Evolutionary conservation across 2,329 filamentous ascomycete genomes (phyloP).

Genomic region (Dactylonectria macrodidyma): DNA sequence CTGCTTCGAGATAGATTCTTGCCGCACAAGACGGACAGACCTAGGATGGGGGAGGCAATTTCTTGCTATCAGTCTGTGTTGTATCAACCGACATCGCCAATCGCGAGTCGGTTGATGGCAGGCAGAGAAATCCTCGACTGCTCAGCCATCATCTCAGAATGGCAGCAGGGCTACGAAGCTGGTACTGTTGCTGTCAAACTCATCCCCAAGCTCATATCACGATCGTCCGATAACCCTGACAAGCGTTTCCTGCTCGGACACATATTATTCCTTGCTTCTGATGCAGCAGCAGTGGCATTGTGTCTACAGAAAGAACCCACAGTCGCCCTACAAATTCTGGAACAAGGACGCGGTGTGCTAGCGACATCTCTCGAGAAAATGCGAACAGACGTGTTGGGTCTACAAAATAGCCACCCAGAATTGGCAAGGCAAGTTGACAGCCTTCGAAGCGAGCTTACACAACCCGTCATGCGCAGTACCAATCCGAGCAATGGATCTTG

Average conservation of each 20-base stretch:
- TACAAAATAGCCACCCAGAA: slow-evolving; percentile 1
- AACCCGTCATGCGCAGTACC: background rate
- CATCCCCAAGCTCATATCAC: background rate
- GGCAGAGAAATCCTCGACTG: background rate
- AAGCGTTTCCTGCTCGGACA: slow-evolving; percentile 1
- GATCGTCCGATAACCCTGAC: slow-evolving; percentile 3
- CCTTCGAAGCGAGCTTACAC: background rate
- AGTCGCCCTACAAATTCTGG: slow-evolving; percentile 15
- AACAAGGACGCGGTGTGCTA: slow-evolving; percentile 24
- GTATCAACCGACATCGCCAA: background rate
- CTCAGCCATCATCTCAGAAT: background rate
- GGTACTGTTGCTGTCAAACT: background rate
- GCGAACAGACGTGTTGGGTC: slow-evolving; percentile 3
- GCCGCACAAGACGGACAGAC: background rate
- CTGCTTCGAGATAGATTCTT: background rate
- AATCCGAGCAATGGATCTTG: background rate
- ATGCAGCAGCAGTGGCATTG: slow-evolving; percentile 18
- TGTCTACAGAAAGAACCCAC: background rate
- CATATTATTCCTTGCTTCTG: background rate
- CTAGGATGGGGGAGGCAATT: background rate
- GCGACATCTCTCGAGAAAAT: slow-evolving; percentile 14
- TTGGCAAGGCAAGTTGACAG: slow-evolving; percentile 1
- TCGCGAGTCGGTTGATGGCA: background rate
- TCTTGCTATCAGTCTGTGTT: background rate
- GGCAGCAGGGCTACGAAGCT: background rate